Conservation (phyloP, 257 asterid genomes). For the Echium plantagineum region DNA sequence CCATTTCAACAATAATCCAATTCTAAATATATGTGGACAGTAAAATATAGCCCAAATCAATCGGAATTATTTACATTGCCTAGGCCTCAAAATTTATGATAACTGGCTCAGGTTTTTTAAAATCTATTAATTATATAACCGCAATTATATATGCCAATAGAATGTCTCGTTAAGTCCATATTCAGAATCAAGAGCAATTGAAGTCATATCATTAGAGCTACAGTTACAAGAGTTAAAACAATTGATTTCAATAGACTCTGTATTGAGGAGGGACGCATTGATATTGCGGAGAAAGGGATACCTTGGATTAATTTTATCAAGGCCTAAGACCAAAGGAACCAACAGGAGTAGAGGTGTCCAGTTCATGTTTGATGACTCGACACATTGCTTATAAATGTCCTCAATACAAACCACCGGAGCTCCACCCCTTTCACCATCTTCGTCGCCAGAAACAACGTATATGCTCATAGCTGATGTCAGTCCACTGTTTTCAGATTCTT, state of each 20-base stretch:
- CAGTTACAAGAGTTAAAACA: neutral
- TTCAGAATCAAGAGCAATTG: no score
- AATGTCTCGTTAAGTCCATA: no score
- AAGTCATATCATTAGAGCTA: no score
- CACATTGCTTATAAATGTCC: conserved; percentile 47
- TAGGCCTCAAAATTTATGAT: no score
- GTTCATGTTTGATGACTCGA: conserved; percentile 32
- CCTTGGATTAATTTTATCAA: conserved; percentile 93
- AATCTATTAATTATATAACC: no score
- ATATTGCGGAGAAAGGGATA: conserved; percentile 7
- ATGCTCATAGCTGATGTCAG: conserved; percentile 40
- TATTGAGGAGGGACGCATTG: neutral
- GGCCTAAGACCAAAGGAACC: conserved; percentile 96
- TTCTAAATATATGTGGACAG: no score
- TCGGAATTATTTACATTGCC: no score
- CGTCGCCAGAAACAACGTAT: conserved; percentile 95
- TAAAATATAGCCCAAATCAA: no score
- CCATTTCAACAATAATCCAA: no score
- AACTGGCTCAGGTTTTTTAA: no score
- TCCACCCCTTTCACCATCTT: conserved; percentile 98
- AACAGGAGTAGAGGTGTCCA: conserved; percentile 71
- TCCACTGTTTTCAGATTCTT: conserved; percentile 28
- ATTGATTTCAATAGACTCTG: neutral
- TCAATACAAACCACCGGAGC: conserved; percentile 85
- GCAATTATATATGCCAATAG: no score